Evolutionary conservation across 345 rosid species (phyloP).

Genomic region (Populus davidiana): DNA sequence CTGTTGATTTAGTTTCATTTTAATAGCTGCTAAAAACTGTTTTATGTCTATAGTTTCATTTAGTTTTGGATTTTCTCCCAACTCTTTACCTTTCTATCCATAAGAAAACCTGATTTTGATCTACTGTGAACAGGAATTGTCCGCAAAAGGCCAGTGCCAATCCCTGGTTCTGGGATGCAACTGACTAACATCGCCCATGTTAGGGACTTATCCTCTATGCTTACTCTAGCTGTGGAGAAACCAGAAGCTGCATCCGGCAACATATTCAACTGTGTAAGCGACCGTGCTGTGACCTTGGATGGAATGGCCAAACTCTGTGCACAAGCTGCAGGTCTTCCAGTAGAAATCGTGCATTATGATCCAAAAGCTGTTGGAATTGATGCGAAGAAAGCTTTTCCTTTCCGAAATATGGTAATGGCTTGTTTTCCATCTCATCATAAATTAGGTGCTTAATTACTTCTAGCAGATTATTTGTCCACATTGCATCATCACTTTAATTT

Average conservation of each 20-base stretch:
- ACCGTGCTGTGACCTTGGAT: conserved; percentile 86
- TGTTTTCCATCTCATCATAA: not conserved
- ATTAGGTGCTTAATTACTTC: not conserved
- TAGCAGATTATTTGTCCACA: not conserved
- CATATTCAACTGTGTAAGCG: conserved; percentile 86
- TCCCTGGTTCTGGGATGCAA: conserved; percentile 96
- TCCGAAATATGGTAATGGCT: conserved; percentile 73
- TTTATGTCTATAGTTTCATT: not conserved
- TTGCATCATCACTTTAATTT: not conserved
- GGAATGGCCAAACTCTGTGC: conserved; percentile 97
- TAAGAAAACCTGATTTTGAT: not conserved
- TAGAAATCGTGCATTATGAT: conserved; percentile 78
- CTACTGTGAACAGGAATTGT: conserved; percentile 58
- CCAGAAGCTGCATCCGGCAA: conserved; percentile 62
- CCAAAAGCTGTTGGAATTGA: conserved; percentile 82
- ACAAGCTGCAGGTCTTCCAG: conserved; percentile 67
- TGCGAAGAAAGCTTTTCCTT: conserved; percentile 92
- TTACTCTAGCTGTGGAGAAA: conserved; percentile 67
- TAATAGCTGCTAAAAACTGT: not conserved
- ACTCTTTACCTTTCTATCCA: not conserved
- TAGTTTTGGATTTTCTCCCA: not conserved
- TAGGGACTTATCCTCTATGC: conserved; percentile 84
- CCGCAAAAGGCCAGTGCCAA: conserved; percentile 75
- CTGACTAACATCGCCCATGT: conserved; percentile 79
- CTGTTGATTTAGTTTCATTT: not conserved